Evolutionary conservation across 768 basidiomycete genomes (phyloP), one percentile per base, ranked within the genome.

Genomic region (Leucogyrophana mollusca): DNA sequence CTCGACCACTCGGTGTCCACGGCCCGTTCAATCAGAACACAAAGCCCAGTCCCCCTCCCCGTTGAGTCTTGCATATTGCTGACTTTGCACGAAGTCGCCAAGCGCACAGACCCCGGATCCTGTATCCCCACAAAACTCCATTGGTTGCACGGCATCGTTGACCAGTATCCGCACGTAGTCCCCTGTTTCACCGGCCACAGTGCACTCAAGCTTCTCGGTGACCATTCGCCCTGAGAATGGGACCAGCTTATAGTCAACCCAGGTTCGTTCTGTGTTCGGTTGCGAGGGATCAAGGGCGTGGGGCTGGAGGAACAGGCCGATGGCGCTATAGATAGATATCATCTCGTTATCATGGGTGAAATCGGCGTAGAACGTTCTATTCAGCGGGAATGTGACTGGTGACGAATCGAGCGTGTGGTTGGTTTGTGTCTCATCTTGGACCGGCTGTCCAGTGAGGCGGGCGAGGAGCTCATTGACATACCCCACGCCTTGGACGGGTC

Each of bases 311-410:
- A 72, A 45, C 8, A 76, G 52, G 70, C 89, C 65, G 71, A 79
- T 42, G 57, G 87, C 63, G 59, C 73, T 54, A 50, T 80, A 85
- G 45, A 91, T 83, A 18, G 88, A 80, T 39, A 87, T 72, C 79
- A 94, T 87, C 57, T 83, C 67, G 62, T 90, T 86, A 59, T 93
- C 90, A 60, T 94, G 90, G 7, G 87, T 80, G 62, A 94, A 92
- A 65, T 94, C 90, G 17, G 78, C 82, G 56, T 87, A 90, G 36
- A 90, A 57, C 4, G 71, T 69, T 49, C 78, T 77, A 48, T 81
- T 56, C 10, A 88, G 73, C 0, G 90, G 90, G 69, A 94, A 94
- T 0, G 87, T 90, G 10, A 55, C 54, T 0, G 80, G 78, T 4
- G 76, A 73, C 0, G 69, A 56, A 58, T 87, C 82, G 22, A 94